phyloP scores from a whole-genome alignment of 1,139 yeast genomes.

The Debaryomyces fabryi region DNA sequence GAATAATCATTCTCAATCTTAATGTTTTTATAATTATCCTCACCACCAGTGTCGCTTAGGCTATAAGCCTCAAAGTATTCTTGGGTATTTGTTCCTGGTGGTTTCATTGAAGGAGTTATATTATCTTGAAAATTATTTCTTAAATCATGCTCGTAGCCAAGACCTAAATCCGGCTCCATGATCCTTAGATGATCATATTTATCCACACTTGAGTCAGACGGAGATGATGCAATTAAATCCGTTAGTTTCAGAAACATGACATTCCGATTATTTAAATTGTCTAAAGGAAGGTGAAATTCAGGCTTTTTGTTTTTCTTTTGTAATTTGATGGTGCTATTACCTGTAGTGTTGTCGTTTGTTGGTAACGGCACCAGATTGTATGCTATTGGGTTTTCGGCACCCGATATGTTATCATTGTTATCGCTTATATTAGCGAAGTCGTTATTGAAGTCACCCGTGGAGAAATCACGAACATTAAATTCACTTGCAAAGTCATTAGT shows the following conservation, averaged over 20 bases:
- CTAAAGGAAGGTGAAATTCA: conserved; percentile 21
- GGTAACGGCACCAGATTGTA: background rate
- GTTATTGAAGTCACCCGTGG: background rate
- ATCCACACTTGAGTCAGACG: conserved; percentile 15
- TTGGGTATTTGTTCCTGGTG: conserved; percentile 35
- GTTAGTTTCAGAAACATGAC: conserved; percentile 11
- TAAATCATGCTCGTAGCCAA: conserved; percentile 14
- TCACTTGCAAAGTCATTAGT: conserved; percentile 5
- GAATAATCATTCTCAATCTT: conserved; percentile 9
- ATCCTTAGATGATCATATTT: conserved; percentile 17
- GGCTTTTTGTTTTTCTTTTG: conserved; percentile 16
- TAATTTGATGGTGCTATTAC: background rate
- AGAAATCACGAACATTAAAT: background rate
- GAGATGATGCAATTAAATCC: conserved; percentile 12
- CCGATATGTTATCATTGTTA: conserved; percentile 4
- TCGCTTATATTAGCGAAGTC: conserved; percentile 4
- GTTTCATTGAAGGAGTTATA: conserved; percentile 46
- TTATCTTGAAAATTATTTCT: conserved; percentile 18
- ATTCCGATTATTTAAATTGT: conserved; percentile 16
- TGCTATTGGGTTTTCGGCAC: background rate
- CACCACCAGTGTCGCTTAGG: conserved; percentile 8
- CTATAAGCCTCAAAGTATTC: conserved; percentile 36
- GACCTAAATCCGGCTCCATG: conserved; percentile 24
- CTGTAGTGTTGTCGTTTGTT: background rate
- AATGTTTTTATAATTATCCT: conserved; percentile 1